These are phyloP conservation scores for Colletotrichum sidae DNA, from an alignment of 2,329 filamentous ascomycete species.

Conservation along the genomic window DNA sequence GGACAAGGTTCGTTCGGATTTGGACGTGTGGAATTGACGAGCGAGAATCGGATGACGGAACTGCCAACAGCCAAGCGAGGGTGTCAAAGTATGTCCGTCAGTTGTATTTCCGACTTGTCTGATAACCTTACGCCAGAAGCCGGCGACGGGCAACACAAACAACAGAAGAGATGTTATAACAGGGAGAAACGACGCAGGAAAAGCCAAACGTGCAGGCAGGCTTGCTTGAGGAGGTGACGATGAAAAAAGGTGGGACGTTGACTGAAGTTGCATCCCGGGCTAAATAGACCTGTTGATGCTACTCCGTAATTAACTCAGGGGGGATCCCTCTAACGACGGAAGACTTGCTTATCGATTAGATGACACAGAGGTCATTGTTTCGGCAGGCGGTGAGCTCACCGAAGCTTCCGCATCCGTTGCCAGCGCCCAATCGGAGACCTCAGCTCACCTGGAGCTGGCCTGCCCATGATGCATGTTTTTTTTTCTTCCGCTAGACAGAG, in stretches of 20 bases:
- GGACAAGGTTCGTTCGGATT: background rate
- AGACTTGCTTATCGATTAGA: no score
- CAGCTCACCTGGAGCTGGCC: slow-evolving; percentile 6
- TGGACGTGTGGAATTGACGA: background rate
- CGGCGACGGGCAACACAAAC: no score
- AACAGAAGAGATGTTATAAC: no score
- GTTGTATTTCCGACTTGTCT: slow-evolving; percentile 19
- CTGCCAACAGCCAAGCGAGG: slow-evolving; percentile 1
- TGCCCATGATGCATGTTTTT: slow-evolving; percentile 30
- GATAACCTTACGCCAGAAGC: background rate
- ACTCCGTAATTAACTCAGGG: no score
- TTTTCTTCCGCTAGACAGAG: slow-evolving; percentile 11
- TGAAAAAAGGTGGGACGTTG: slow-evolving; percentile 2
- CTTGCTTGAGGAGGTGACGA: background rate
- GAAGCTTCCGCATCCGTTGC: background rate
- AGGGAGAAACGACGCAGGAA: slow-evolving; percentile 3
- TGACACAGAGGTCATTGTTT: background rate
- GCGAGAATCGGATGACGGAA: slow-evolving; percentile 24
- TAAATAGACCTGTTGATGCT: background rate
- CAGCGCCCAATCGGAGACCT: slow-evolving; percentile 12
- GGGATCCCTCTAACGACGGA: no score
- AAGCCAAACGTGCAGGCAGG: slow-evolving; percentile 25
- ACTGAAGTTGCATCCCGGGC: slow-evolving; percentile 28
- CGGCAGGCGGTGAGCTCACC: slow-evolving; percentile 22
- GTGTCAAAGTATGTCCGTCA: slow-evolving; percentile 12